Evolutionary conservation across 495 filamentous ascomycete species (phyloP), one percentile per base, ranked within the genome.

Genomic region (Penicillium egyptiacum): DNA sequence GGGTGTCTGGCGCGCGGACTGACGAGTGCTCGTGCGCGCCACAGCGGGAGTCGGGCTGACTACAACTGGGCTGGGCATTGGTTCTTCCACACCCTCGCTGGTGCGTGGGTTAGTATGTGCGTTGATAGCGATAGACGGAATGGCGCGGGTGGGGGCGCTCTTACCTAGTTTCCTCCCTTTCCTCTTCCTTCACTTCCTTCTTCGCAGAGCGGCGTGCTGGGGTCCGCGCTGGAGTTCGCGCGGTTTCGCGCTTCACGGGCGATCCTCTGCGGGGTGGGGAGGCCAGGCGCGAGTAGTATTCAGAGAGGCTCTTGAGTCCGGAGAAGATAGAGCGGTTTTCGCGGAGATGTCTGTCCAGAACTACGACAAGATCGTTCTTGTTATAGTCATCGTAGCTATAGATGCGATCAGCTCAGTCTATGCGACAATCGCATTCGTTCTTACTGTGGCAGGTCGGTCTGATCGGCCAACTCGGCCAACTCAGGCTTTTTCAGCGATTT

Each of bases 401-500:
- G 39, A 48, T 28, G 40, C 12, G 35, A 55, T 74, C 51, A 74
- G 62, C 31, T 19, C 23, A 31, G 49, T 30, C 46, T 14, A 57
- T 63, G 42, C 48, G 46, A 50, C 31, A 8, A 17, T n/a, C 43
- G 52, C 44, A 46, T 53, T 37, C 53, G 33, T 35, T 69, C 84
- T 61, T 81, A 93, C 91, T 88, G 82, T 64, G 81, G 80, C 39
- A 96, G 73, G 25, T 89, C 88, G 54, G 90, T 85, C 33, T 82
- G 73, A 43, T 88, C 78, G 47, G 89, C 89, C 44, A 96, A 78
- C 60, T 92, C 86, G 37, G 83, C 60, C 48, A 98, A 83, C 58
- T 93, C 90, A 56, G 77, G 77, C 77, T 97, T 98, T 74, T 87
- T 86, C 80, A 95, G 88, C 68, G 85, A 84, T 61, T 86, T 83